Conservation (phyloP, 495 filamentous ascomycete genomes). For the Penicillium goetzii region DNA sequence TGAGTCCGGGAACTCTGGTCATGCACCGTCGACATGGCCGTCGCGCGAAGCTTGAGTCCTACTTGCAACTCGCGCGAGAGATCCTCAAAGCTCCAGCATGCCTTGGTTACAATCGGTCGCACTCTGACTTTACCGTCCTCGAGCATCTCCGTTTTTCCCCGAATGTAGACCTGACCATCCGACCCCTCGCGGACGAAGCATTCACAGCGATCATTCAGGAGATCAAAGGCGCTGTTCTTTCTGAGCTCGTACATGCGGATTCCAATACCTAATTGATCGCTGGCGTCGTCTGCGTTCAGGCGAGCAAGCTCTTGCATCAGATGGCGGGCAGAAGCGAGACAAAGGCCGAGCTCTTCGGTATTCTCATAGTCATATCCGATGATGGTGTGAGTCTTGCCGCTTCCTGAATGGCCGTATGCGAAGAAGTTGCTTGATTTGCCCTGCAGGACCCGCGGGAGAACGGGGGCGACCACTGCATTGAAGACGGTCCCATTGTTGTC, state of each 20-base stretch:
- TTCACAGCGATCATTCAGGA: not conserved
- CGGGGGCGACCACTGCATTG: not conserved
- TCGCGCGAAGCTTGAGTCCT: not conserved
- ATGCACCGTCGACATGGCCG: not conserved
- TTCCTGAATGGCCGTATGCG: not conserved
- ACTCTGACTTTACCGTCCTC: not conserved
- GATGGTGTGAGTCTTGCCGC: not conserved
- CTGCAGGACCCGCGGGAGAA: not conserved
- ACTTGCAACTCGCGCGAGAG: not conserved
- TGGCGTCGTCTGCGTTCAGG: not conserved
- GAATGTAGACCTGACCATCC: not conserved
- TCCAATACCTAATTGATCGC: not conserved
- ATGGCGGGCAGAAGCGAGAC: not conserved
- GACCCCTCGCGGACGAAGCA: conserved; percentile 1
- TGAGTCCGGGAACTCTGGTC: not conserved
- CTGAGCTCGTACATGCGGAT: not conserved
- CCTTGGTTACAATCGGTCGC: not conserved
- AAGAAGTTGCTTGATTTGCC: conserved; percentile 2
- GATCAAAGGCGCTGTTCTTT: conserved; percentile 1
- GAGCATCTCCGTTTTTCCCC: not conserved
- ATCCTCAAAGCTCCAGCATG: conserved; percentile 1
- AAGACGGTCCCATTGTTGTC: not conserved
- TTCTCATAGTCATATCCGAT: conserved; percentile 1
- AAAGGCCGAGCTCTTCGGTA: not conserved
- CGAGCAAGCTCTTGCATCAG: not conserved